Evolutionary conservation across 2,329 filamentous ascomycete species (phyloP).

Genomic region (Monosporascus sp.): DNA sequence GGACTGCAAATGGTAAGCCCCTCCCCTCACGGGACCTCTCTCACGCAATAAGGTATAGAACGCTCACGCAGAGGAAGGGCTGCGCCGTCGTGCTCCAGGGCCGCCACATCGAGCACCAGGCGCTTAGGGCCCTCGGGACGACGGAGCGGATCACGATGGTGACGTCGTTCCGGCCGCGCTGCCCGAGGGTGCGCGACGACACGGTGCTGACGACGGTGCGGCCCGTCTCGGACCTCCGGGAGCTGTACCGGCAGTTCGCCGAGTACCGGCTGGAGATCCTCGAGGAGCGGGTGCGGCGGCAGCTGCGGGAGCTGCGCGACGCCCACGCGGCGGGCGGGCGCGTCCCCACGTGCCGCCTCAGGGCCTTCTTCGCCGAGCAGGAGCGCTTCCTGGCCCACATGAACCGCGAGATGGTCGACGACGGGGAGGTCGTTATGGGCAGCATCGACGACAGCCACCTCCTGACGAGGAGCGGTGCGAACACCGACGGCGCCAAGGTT

Average conservation of each 20-base stretch:
- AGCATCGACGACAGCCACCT: constrained; percentile 19
- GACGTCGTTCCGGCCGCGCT: constrained; percentile 59
- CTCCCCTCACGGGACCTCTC: constrained; percentile 4
- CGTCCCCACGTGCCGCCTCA: constrained; percentile 24
- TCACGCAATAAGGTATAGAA: constrained; percentile 6
- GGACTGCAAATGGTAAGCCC: constrained; percentile 54
- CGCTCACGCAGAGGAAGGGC: constrained; percentile 38
- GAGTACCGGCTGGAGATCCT: constrained; percentile 61
- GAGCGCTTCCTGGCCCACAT: constrained; percentile 29
- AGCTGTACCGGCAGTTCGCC: constrained; percentile 57
- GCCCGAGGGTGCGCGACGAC: constrained; percentile 51
- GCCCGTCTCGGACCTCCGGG: constrained; percentile 49
- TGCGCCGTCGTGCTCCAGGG: constrained; percentile 63
- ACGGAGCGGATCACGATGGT: constrained; percentile 62
- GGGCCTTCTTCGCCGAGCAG: constrained; percentile 28
- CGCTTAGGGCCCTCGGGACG: constrained; percentile 52
- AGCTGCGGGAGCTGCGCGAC: constrained; percentile 39
- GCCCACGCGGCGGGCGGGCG: constrained; percentile 19
- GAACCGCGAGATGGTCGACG: constrained; percentile 29
- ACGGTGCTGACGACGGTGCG: constrained; percentile 57
- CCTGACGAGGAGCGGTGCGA: constrained; percentile 3
- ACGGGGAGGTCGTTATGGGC: constrained; percentile 19
- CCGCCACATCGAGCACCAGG: constrained; percentile 62
- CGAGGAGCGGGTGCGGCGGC: constrained; percentile 49
- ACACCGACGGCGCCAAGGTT: too few relatives aligned